phyloP scores from a whole-genome alignment of 345 rosid genomes.

The Acer campestre region DNA sequence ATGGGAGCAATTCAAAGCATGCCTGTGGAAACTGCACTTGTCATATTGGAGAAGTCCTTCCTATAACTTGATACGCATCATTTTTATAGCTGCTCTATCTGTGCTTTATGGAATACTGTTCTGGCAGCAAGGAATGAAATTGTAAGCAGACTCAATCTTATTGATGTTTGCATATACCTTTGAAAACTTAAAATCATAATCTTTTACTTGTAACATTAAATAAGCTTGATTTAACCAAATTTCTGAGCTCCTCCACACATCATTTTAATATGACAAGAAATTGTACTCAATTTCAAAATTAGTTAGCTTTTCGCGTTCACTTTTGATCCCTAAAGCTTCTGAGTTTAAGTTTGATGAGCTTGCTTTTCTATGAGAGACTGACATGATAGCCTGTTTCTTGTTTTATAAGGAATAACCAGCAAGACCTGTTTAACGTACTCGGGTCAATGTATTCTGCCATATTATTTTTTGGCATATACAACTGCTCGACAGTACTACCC shows the following conservation, averaged over 20 bases:
- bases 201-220: background rate
- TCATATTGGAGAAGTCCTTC: constrained; percentile 69
- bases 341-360: background rate
- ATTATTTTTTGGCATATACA: constrained; percentile 21
- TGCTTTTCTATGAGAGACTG: background rate
- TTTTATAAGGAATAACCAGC: constrained; percentile 7
- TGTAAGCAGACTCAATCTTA: constrained; percentile 31
- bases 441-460: constrained; percentile 21
- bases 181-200: background rate
- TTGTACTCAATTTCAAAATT: background rate
- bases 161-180: background rate
- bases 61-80: constrained; percentile 48
- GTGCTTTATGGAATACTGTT: constrained; percentile 47
- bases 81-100: constrained; percentile 26
- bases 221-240: background rate
- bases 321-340: background rate
- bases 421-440: constrained; percentile 17
- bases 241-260: background rate
- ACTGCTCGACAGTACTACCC: constrained; percentile 23
- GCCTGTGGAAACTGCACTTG: constrained; percentile 60
- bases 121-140: constrained; percentile 51
- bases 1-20: constrained; percentile 53
- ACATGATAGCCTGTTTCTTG: background rate
- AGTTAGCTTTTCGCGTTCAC: background rate
- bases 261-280: background rate